phyloP scores from a whole-genome alignment of 805 yeast genomes.

The Yamadazyma sp. region DNA sequence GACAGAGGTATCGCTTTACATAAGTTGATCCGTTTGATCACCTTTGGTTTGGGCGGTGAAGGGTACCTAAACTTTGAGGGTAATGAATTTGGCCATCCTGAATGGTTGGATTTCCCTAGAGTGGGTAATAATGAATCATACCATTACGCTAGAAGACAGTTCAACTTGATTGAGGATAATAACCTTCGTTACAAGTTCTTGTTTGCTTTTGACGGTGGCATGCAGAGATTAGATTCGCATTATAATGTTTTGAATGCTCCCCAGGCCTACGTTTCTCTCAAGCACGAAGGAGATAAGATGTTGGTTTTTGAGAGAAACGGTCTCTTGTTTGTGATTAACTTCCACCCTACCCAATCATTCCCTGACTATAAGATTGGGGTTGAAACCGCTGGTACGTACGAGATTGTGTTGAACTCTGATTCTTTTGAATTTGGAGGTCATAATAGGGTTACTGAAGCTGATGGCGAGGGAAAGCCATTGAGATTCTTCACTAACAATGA shows the following conservation, averaged over 20 bases:
- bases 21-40: slow-evolving; percentile 83
- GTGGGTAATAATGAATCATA: slow-evolving; percentile 83
- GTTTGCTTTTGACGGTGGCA: slow-evolving; percentile 78
- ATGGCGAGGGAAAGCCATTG: slow-evolving; percentile 39
- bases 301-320: slow-evolving; percentile 88
- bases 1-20: slow-evolving; percentile 91
- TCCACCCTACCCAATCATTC: slow-evolving; percentile 81
- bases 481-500: slow-evolving; percentile 70
- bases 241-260: slow-evolving; percentile 69
- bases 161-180: slow-evolving; percentile 79
- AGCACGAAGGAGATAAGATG: slow-evolving; percentile 86
- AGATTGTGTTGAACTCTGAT: slow-evolving; percentile 75
- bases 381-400: slow-evolving; percentile 73
- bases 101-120: slow-evolving; percentile 97
- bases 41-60: slow-evolving; percentile 94
- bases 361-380: slow-evolving; percentile 91
- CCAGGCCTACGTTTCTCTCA: slow-evolving; percentile 82
- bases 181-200: slow-evolving; percentile 76
- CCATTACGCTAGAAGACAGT: slow-evolving; percentile 94
- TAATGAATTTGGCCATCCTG: slow-evolving; percentile 98
- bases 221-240: slow-evolving; percentile 72
- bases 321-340: slow-evolving; percentile 80
- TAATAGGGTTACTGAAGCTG: slow-evolving; percentile 51
- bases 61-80: slow-evolving; percentile 96
- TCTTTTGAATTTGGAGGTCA: slow-evolving; percentile 77